Evolutionary conservation across 2,329 filamentous ascomycete species (phyloP), one percentile per base, ranked within the genome.

Genomic region (Grosmannia serpens): DNA sequence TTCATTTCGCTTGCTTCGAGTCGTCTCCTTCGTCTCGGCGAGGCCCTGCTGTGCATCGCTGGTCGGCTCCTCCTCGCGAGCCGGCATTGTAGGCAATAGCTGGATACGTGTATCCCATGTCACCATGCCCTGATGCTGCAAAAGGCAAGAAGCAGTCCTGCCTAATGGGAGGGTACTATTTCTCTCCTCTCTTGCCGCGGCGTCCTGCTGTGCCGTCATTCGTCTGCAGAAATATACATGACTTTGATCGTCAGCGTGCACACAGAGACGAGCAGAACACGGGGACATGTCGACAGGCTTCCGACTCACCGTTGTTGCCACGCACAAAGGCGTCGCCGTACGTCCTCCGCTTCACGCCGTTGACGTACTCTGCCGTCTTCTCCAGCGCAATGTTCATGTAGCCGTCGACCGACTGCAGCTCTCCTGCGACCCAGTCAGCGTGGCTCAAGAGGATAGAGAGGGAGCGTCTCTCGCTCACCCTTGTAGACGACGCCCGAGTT

Each of bases 361-460:
- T 87, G 65, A 96, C 87, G 66, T 86, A 91, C 74, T 99, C 94
- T 64, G 89, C 86, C 24, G 91, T 95, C 75, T 96, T 94, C 73
- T 99, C 94, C 33, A 99, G 82, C 15, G 94, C 92, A 70, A 99
- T 96, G 75, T 99, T 99, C 94, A 99, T 99, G 75, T 97, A 99
- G 56, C 94, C 94, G 72, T 99, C 94, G 55, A 99, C 92, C 0
- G 91, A 96, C 71, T 97, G 91, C 44, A 97, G 81, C 71, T 96
- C 91, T 65, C 94, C 92, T 96, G 62, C n/a, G 11, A 20, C 55
- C 41, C n/a, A 22, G n/a, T 47, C 20, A 46, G 33, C 22, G 9
- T 13, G 8, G 22, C 2, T n/a, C 4, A 22, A 22, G 35, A 13
- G 8, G 1, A 26, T 3, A 6, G 15, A 15, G 13, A 22, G 22